Conservation (phyloP, 352 stramenopile genomes). For the Phytophthora europaea region DNA sequence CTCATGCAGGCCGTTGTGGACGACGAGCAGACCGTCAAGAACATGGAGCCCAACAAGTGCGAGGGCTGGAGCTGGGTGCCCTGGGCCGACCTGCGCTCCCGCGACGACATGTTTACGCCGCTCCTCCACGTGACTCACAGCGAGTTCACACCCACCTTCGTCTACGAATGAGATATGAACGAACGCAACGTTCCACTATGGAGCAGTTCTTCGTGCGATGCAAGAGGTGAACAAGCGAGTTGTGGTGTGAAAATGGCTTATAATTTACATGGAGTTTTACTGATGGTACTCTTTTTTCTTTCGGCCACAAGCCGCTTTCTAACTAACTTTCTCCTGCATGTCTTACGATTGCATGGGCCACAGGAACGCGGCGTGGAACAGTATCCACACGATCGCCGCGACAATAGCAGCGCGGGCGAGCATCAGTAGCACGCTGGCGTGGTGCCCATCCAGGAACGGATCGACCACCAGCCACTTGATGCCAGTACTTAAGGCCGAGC, state of each 20-base stretch:
- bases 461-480: conserved; percentile 48
- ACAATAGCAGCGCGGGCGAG: conserved; percentile 47
- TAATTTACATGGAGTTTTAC: conserved; percentile 50
- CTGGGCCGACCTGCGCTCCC: conserved; percentile 58
- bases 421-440: conserved; percentile 47
- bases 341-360: conserved; percentile 35
- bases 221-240: neutral
- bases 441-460: conserved; percentile 36
- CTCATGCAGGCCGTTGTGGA: conserved; percentile 78
- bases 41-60: conserved; percentile 90
- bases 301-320: conserved; percentile 23
- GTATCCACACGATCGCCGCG: conserved; percentile 46
- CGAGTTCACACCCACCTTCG: conserved; percentile 57
- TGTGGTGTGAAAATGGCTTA: conserved; percentile 22
- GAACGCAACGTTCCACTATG: neutral
- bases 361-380: conserved; percentile 39
- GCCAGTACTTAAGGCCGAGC: conserved; percentile 13
- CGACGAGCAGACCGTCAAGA: conserved; percentile 57
- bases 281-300: conserved; percentile 37
- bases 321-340: conserved; percentile 26
- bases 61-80: conserved; percentile 78
- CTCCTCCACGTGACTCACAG: conserved; percentile 76
- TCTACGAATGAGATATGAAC: conserved; percentile 6
- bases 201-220: conserved; percentile 6
- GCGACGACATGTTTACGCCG: conserved; percentile 83